phyloP scores from a whole-genome alignment of 163 green algal genomes.

The Scenedesmus sp. region DNA sequence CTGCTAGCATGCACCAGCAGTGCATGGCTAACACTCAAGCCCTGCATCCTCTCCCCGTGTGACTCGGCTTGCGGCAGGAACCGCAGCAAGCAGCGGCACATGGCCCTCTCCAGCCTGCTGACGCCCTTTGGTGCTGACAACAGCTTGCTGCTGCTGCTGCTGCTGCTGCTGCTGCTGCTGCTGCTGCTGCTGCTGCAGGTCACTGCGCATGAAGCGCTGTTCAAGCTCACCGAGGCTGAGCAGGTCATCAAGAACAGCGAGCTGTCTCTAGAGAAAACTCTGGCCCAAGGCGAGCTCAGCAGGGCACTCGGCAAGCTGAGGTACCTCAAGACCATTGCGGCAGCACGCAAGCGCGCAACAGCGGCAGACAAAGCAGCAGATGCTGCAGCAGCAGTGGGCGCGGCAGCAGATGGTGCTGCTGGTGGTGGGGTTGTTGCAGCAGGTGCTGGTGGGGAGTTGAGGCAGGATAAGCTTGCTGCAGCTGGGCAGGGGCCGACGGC shows the following conservation, averaged over 20 bases:
- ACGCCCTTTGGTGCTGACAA: too few species aligned
- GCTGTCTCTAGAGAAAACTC: constrained; percentile 74
- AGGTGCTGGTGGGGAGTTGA: not conserved
- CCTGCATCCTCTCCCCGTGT: too few species aligned
- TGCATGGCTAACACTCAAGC: too few species aligned
- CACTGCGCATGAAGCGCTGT: constrained; percentile 57
- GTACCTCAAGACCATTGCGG: constrained; percentile 68
- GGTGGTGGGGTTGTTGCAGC: not conserved
- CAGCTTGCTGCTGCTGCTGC: not conserved
- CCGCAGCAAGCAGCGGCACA: not conserved
- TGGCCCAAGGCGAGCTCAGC: constrained; percentile 76
- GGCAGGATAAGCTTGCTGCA: not conserved
- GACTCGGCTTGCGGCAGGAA: not conserved
- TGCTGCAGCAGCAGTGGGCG: not conserved
- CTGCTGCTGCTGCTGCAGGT: constrained; percentile 57
- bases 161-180: not conserved
- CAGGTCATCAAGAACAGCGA: constrained; percentile 61
- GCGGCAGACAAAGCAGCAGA: not conserved
- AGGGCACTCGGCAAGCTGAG: constrained; percentile 79
- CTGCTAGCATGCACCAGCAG: not conserved
- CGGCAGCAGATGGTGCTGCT: constrained; percentile 12
- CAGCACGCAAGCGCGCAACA: constrained; percentile 8
- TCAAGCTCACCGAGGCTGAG: constrained; percentile 26
- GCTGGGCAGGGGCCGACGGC: not conserved
- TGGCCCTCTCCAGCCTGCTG: too few species aligned